Evolutionary conservation across 345 rosid species (phyloP), one percentile per base, ranked within the genome.

Genomic region (Schrenkiella parvula): DNA sequence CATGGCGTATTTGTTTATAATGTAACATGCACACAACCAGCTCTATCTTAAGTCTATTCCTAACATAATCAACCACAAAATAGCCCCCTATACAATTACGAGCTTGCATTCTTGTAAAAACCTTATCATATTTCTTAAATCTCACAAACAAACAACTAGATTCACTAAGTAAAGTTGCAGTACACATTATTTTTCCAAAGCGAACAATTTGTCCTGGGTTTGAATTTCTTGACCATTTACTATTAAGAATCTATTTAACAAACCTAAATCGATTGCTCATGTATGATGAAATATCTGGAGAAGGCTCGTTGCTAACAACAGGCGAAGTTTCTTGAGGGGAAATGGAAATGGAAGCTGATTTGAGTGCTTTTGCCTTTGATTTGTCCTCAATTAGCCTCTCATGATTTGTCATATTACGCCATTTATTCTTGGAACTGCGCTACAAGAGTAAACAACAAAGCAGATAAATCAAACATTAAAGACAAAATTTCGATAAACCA

Each of bases 361-460:
- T 80, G 21, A 76, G 51, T 66, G 78, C 82, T 0, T 75, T 52
- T n/a, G 79, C 46, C 68, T 83, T 77, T 41, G 86, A 74, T 80
- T 80, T 89, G 23, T 44, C 51, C 51, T 44, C 8, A 18, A 15
- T n/a, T n/a, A n/a, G n/a, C n/a, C n/a, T n/a, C n/a, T n/a, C n/a
- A n/a, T n/a, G n/a, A n/a, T n/a, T 17, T 9, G 38, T 80, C 82
- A 89, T 70, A 72, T 86, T 85, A 74, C 96, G 76, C 96, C 96
- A 92, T 76, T 89, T 88, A 56, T 91, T 91, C 97, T 89, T 67
- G 38, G 0, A 52, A 50, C 37, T 66, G 0, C 18, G 25, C n/a
- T n/a, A n/a, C 11, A 23, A 50, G 35, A 34, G 38, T 34, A 34
- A 34, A 34, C 38, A 8, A 8, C 38, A 10, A 10, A 19, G 22